These are phyloP conservation scores for Huntiella moniliformis DNA, from an alignment of 2,329 filamentous ascomycete genomes.

Conservation along the genomic window DNA sequence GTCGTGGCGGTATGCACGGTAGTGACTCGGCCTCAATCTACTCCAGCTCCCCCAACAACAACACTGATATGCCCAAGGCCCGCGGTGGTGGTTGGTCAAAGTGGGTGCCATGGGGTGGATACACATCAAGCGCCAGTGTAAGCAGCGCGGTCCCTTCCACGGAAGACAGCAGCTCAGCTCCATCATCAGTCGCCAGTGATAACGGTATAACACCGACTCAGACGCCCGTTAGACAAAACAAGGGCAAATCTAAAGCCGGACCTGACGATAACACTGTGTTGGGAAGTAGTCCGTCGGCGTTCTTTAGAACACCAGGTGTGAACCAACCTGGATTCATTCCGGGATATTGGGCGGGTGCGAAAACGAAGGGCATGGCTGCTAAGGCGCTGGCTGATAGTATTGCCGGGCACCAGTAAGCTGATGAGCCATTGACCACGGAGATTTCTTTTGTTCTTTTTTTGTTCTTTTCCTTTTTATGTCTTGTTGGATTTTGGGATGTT, in stretches of 20 bases:
- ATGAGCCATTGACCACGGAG: background rate
- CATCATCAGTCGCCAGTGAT: background rate
- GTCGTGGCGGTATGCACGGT: background rate
- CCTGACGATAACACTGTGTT: slow-evolving; percentile 6
- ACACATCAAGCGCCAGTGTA: background rate
- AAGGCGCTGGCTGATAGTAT: slow-evolving; percentile 6
- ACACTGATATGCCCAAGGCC: slow-evolving; percentile 1
- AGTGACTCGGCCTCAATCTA: slow-evolving; percentile 6
- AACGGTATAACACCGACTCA: slow-evolving; percentile 1
- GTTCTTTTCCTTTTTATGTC: background rate
- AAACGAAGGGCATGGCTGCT: slow-evolving; percentile 4
- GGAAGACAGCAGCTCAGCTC: slow-evolving; percentile 1
- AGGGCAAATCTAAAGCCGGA: slow-evolving; percentile 16
- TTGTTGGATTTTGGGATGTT: background rate
- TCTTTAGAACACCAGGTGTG: slow-evolving; percentile 46
- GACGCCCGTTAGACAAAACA: slow-evolving; percentile 1
- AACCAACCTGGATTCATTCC: slow-evolving; percentile 61
- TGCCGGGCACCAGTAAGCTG: background rate
- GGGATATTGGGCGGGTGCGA: slow-evolving; percentile 31
- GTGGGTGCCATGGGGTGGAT: slow-evolving; percentile 11
- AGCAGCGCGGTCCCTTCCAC: slow-evolving; percentile 1
- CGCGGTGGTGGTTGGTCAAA: slow-evolving; percentile 1
- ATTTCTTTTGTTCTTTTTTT: background rate
- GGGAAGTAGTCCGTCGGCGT: slow-evolving; percentile 14
- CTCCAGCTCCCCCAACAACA: slow-evolving; percentile 6